Base-by-base conservation (phyloP, 139 green algal species). In the Ettlia oleoabundans region DNA sequence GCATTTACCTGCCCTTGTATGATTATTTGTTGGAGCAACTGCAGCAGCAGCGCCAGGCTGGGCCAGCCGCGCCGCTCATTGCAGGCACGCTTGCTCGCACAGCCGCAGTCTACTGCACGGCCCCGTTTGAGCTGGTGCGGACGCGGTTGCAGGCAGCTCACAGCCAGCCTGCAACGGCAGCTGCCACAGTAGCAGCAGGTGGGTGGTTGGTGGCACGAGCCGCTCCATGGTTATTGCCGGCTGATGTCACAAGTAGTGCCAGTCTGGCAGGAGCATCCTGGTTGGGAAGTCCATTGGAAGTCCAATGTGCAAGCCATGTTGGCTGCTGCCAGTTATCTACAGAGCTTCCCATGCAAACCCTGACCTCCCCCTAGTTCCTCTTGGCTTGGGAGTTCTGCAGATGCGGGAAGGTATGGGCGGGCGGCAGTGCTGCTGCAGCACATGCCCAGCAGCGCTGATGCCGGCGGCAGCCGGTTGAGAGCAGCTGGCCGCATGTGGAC, bases 1-100 rank as follows among this genome's bases (percentile, higher is more conserved):
- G 95, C 24, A 94, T 99, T 64, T 99, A 99, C 86, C 91, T 99
- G 80, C 96, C 96, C 0, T 80, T 98, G 22, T 99, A 99, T 81
- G 96, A 99, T 80, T 70, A 85, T 35, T 77, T 98, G 22, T 47
- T 94, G 51, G 47, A 85, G 26, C 32, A 65, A 24, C 62, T 91
- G 10, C 67, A 84, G 7, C 42, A 81, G 47, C 72, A 82, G 62
- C 61, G 80, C 37, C 73, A 43, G 15, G 40, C 40, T 13, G 84
- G 62, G 1, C 22, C 37, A 7, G 81, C 58, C 15, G 90, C 92
- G 1, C 95, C 95, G 18, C 70, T 96, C 26, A 47, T 91, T 28
- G 93, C 94, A 30, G 95, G 95, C 32, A 86, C 86, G 26, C 62
- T 81, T 0, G 90, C 95, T 0, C 87, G 95, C 32, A 90, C 88